A percentile compares a stretch with the other conserved stretches of the same genome.
These are phyloP conservation scores for Allantophomopsis cytisporea DNA, from an alignment of 2,329 filamentous ascomycete genomes.

Conservation along the genomic window DNA sequence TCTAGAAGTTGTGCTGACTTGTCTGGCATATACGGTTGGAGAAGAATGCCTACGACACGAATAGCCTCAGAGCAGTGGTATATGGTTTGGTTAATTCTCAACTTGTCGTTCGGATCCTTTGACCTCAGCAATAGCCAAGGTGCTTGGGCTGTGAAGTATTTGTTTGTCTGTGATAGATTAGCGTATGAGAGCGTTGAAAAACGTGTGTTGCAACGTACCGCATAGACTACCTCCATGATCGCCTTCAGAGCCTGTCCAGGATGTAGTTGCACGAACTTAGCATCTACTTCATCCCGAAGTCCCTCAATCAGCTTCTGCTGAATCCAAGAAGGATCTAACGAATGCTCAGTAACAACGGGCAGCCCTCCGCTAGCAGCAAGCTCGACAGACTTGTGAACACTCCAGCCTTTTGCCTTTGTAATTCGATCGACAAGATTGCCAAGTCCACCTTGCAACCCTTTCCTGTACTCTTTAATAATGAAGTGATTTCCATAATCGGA, in stretches of 20 bases:
- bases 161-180: constrained; percentile 42
- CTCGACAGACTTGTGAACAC: constrained; percentile 36
- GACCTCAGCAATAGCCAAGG: constrained; percentile 53
- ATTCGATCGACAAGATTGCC: constrained; percentile 72
- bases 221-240: constrained; percentile 47
- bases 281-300: constrained; percentile 26
- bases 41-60: constrained; percentile 66
- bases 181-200: constrained; percentile 1
- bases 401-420: constrained; percentile 56
- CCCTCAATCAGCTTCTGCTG: constrained; percentile 26
- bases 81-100: constrained; percentile 42
- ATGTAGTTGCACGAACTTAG: constrained; percentile 49
- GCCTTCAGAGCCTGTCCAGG: constrained; percentile 50
- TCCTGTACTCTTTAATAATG: constrained; percentile 67
- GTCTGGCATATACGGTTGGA: constrained; percentile 82
- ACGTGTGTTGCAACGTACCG: constrained; percentile 25
- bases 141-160: constrained; percentile 45
- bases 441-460: constrained; percentile 60
- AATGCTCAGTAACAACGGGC: neutral
- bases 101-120: constrained; percentile 18
- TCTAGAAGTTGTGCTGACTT: constrained; percentile 65
- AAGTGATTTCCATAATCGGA: constrained; percentile 72
- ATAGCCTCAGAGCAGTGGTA: constrained; percentile 64
- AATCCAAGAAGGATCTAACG: constrained; percentile 6
- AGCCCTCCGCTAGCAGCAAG: constrained; percentile 1